These are phyloP conservation scores for Perkinsus olseni DNA, from an alignment of 169 alveolate species.

Conservation along the genomic window DNA sequence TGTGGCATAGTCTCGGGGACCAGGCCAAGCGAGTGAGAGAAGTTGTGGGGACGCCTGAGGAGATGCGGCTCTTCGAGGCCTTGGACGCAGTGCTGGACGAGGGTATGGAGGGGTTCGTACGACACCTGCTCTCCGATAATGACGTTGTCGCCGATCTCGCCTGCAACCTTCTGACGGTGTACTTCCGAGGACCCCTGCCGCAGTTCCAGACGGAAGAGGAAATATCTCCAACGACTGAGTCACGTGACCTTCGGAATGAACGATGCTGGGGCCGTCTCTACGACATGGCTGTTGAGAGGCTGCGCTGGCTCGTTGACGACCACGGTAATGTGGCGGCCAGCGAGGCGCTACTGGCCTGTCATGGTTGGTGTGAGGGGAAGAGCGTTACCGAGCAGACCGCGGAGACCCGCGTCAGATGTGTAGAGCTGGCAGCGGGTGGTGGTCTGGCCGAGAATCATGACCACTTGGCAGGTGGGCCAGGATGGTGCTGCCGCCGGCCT, in stretches of 20 bases:
- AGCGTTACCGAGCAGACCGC: background rate
- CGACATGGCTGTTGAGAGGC: background rate
- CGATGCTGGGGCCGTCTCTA: background rate
- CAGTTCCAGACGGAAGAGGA: background rate
- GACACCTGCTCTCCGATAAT: background rate
- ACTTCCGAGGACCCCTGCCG: background rate
- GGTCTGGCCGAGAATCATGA: background rate
- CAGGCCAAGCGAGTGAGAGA: background rate
- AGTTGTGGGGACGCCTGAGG: background rate
- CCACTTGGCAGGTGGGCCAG: background rate
- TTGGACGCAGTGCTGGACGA: background rate
- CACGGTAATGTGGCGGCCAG: background rate
- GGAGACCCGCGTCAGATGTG: background rate
- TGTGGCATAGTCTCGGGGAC: background rate
- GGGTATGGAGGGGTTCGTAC: background rate
- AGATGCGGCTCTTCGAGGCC: background rate
- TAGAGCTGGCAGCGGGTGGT: background rate
- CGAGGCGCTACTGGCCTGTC: background rate
- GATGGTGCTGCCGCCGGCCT: background rate
- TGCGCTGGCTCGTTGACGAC: background rate
- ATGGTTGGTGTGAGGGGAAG: background rate
- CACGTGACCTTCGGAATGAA: background rate
- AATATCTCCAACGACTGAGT: no score
- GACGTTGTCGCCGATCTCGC: background rate
- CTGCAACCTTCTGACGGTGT: background rate